phyloP scores from a whole-genome alignment of 2,329 filamentous ascomycete species.

The Diaporthe batatas region DNA sequence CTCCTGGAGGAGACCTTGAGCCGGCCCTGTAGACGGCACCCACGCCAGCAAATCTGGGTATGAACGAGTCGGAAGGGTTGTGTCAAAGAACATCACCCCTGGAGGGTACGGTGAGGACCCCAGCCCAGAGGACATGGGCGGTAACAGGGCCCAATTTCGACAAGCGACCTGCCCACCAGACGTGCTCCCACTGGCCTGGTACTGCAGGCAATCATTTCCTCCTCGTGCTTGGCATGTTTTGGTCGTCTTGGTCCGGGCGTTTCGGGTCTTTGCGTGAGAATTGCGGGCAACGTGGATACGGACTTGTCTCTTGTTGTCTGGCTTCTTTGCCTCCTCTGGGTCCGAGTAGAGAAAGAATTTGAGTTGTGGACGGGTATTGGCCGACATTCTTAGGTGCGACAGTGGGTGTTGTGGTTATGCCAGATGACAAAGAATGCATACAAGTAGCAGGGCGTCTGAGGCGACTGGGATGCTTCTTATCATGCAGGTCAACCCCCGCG shows the following conservation, averaged over 20 bases:
- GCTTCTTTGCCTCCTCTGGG: conserved; percentile 30
- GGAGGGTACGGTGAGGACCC: neutral
- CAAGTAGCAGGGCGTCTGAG: neutral
- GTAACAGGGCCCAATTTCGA: neutral
- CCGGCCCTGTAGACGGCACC: neutral
- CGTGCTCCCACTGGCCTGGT: neutral
- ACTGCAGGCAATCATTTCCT: neutral
- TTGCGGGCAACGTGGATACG: conserved; percentile 36
- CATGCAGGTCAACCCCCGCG: neutral
- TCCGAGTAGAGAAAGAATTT: conserved; percentile 40
- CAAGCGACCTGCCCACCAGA: neutral
- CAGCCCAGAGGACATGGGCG: neutral
- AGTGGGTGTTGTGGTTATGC: neutral
- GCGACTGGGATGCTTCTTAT: neutral
- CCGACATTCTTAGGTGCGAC: neutral
- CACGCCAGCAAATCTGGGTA: neutral
- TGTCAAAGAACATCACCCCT: neutral
- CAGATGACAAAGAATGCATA: neutral
- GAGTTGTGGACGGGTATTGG: conserved; percentile 8
- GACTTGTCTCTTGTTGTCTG: conserved; percentile 37
- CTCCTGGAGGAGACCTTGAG: neutral
- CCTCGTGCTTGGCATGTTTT: neutral
- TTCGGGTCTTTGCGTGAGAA: conserved; percentile 35
- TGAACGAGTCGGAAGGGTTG: neutral
- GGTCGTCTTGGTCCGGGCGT: neutral